Evolutionary conservation across 176 grass and related monocot species (phyloP), one percentile per base, ranked within the genome.

Genomic region (Areca catechu): DNA sequence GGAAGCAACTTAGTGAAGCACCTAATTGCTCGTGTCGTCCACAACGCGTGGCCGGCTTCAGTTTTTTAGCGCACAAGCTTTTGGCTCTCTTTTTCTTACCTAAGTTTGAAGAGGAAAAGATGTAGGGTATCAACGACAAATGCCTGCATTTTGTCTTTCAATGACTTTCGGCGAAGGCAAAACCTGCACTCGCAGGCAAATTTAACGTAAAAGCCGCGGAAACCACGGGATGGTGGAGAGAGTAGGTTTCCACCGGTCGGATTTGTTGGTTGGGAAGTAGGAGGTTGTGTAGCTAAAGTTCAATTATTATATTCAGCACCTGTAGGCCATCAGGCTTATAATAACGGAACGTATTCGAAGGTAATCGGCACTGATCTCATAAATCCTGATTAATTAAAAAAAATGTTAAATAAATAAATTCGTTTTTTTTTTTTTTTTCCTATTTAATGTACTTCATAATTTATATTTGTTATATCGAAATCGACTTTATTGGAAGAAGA

Each of bases 201-300:
- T 15, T 57, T 75, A 58, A 67, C 53, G 63, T 68, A 69, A 76
- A 59, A 60, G 57, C 56, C 7, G n/a, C 37, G 18, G 17, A 61
- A 69, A 69, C 68, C 74, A 69, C 49, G 67, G 61, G 74, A 60
- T 43, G 14, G 34, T 43, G 34, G 34, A 4, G 53, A 58, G 74
- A 56, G 67, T 66, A 54, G 25, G 50, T 76, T 76, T 68, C 63
- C 56, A 69, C 55, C 52, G 57, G 64, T 53, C 48, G 23, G 64
- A 76, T 62, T 22, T 68, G 74, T 76, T 69, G 25, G 74, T 69
- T 76, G 74, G 74, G 64, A 69, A 76, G 65, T 56, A 55, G 60
- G 74, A 59, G 68, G 54, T 76, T 69, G 55, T 59, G 67, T 60
- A 24, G 63, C 54, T n/a, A 16, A 22, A 61, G 55, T 51, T 76